phyloP scores from a whole-genome alignment of 495 filamentous ascomycete genomes.

The Polyplosphaeria fusca region DNA sequence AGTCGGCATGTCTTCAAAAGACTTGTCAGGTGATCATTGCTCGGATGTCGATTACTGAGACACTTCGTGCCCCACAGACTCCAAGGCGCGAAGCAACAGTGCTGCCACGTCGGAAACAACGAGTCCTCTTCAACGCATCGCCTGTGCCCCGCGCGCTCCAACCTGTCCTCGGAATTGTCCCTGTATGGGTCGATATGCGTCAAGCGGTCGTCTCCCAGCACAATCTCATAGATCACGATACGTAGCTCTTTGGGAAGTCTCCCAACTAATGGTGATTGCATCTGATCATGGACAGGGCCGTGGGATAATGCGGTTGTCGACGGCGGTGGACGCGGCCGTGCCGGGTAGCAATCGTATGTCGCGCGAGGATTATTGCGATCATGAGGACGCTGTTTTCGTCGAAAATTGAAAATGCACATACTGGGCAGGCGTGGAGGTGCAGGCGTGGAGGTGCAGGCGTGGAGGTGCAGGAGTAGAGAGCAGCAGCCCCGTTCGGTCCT shows the following conservation, averaged over 20 bases:
- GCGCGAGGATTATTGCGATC: neutral
- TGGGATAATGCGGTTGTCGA: neutral
- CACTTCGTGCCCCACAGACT: neutral
- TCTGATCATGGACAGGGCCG: neutral
- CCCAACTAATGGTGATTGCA: neutral
- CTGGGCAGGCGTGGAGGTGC: neutral
- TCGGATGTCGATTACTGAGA: neutral
- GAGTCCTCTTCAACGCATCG: neutral
- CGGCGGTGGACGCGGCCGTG: neutral
- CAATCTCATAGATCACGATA: neutral
- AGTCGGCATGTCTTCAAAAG: neutral
- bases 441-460: neutral
- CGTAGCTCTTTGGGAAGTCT: neutral
- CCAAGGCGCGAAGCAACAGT: neutral
- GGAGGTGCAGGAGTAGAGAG: too few relatives aligned
- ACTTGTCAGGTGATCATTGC: neutral
- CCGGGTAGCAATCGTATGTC: neutral
- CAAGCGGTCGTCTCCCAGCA: neutral
- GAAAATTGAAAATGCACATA: neutral
- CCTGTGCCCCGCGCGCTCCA: neutral
- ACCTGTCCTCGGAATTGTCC: neutral
- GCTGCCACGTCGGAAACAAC: neutral
- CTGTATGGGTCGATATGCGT: neutral
- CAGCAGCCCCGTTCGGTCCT: too few relatives aligned
- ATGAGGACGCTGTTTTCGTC: neutral